These are phyloP conservation scores for Colletotrichum kahawae DNA, from an alignment of 2,329 filamentous ascomycete genomes.

Conservation along the genomic window DNA sequence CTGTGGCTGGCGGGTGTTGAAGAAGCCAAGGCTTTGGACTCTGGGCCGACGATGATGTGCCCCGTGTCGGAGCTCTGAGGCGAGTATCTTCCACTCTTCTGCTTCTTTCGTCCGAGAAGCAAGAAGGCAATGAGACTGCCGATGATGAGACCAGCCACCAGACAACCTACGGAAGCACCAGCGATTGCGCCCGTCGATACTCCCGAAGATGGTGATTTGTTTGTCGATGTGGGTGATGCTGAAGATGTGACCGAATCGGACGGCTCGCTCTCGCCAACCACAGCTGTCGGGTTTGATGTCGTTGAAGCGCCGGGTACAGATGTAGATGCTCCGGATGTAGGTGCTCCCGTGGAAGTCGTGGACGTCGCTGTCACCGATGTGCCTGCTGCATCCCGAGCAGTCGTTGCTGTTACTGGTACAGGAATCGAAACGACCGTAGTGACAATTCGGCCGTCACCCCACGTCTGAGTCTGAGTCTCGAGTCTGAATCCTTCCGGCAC, in stretches of 20 bases:
- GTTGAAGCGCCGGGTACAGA: not conserved
- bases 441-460: too few relatives aligned
- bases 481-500: too few relatives aligned
- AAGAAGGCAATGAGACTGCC: not conserved
- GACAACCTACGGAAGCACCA: not conserved
- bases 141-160: not conserved
- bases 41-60: not conserved
- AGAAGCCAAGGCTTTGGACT: not conserved
- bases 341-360: accelerated
- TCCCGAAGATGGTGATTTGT: not conserved
- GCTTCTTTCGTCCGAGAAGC: not conserved
- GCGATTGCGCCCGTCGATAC: not conserved
- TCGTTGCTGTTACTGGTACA: not conserved
- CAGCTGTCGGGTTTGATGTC: accelerated
- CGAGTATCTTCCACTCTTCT: slow-evolving; percentile 16
- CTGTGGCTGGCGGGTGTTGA: slow-evolving; percentile 1
- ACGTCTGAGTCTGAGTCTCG: too few relatives aligned
- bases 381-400: not conserved
- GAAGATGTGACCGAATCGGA: not conserved
- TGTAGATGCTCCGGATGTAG: not conserved
- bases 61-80: slow-evolving; percentile 29
- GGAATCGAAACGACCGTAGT: accelerated
- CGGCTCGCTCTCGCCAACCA: accelerated
- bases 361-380: not conserved
- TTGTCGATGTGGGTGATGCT: not conserved